Percentiles rank a stretch among this genome's conserved stretches.
phyloP scores from a whole-genome alignment of 2,329 filamentous ascomycete species.

The Neocucurbitaria cava region DNA sequence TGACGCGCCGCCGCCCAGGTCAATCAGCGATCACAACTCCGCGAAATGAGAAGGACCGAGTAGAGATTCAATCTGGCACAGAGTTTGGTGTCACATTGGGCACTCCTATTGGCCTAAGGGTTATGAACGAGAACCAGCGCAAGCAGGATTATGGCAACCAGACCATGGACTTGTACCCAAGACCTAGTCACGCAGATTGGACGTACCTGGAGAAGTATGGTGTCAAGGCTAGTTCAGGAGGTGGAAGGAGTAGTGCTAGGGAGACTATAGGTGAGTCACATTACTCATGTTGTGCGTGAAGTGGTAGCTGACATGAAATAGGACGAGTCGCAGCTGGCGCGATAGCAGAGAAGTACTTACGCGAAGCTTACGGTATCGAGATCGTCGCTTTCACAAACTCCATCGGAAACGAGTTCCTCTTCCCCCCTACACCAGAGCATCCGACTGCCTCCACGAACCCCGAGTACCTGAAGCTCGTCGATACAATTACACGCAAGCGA shows the following conservation, averaged over 20 bases:
- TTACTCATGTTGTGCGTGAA: neutral
- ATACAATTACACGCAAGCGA: constrained; percentile 73
- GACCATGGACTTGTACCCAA: constrained; percentile 90
- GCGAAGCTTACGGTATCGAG: constrained; percentile 80
- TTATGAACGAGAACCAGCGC: constrained; percentile 90
- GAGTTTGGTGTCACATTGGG: constrained; percentile 90
- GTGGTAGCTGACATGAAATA: constrained; percentile 39
- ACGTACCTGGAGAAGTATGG: constrained; percentile 98
- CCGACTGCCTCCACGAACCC: constrained; percentile 77
- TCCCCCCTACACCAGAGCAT: constrained; percentile 70
- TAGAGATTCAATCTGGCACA: constrained; percentile 91
- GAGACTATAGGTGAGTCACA: constrained; percentile 79
- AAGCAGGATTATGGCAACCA: constrained; percentile 88
- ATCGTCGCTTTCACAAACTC: constrained; percentile 91
- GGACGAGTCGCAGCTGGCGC: constrained; percentile 87
- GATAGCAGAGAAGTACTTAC: constrained; percentile 91
- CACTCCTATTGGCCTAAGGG: constrained; percentile 86
- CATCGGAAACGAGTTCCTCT: constrained; percentile 80
- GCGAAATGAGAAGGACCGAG: constrained; percentile 87
- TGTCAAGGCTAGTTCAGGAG: constrained; percentile 87
- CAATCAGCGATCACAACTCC: constrained; percentile 91
- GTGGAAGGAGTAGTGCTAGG: constrained; percentile 87
- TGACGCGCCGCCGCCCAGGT: constrained; percentile 87
- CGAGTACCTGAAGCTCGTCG: constrained; percentile 75
- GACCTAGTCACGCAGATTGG: constrained; percentile 93